A percentile compares a stretch with the other conserved stretches of the same genome.
phyloP scores from a whole-genome alignment of 78 protist species.

The Protostelium mycophagum region DNA sequence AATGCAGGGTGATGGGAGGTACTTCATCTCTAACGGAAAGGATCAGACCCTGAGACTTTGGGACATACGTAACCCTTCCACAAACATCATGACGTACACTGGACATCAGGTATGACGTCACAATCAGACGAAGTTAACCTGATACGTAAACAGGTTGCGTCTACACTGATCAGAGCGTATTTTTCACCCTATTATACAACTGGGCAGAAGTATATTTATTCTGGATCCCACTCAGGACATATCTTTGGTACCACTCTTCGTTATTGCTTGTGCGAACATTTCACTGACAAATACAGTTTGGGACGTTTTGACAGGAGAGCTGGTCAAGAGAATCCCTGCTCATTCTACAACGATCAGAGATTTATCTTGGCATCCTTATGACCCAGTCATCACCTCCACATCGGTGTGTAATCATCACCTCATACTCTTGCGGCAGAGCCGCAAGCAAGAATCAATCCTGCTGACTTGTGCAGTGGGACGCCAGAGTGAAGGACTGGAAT shows the following conservation, averaged over 20 bases:
- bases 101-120: slow-evolving; percentile 46
- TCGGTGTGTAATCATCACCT: background rate
- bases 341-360: background rate
- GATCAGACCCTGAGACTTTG: slow-evolving; percentile 76
- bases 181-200: slow-evolving; percentile 74
- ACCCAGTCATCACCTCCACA: background rate
- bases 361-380: background rate
- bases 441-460: background rate
- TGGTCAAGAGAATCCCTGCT: background rate
- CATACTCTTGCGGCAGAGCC: too few relatives aligned
- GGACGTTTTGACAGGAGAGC: slow-evolving; percentile 37
- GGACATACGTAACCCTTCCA: slow-evolving; percentile 58
- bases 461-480: background rate
- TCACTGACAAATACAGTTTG: slow-evolving; percentile 16
- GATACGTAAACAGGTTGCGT: background rate
- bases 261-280: background rate
- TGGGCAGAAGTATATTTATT: slow-evolving; percentile 71
- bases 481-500: background rate
- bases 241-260: slow-evolving; percentile 26
- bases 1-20: slow-evolving; percentile 51
- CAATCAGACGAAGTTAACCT: background rate
- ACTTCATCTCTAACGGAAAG: slow-evolving; percentile 60
- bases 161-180: slow-evolving; percentile 66
- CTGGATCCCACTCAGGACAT: slow-evolving; percentile 62
- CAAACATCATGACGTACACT: slow-evolving; percentile 52